A percentile compares a stretch with the other conserved stretches of the same genome.
phyloP scores from a whole-genome alignment of 805 yeast genomes.

The Ogataea minuta region DNA sequence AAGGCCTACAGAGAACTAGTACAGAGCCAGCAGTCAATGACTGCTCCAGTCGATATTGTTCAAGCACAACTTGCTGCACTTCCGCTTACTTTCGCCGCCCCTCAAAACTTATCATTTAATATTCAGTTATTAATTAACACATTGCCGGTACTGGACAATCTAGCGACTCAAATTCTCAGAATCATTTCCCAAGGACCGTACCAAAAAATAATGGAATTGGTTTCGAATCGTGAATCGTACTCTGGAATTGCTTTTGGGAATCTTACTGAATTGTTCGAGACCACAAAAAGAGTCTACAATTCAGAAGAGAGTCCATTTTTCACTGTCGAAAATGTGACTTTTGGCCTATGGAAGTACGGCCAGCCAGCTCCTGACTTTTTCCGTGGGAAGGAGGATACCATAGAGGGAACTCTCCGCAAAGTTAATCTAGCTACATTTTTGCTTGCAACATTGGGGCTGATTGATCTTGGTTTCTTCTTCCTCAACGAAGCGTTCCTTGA shows the following conservation, averaged over 20 bases:
- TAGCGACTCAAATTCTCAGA: constrained; percentile 76
- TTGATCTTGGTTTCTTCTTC: constrained; percentile 84
- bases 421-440: constrained; percentile 86
- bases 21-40: constrained; percentile 18
- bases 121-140: constrained; percentile 65
- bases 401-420: constrained; percentile 69
- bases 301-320: constrained; percentile 70
- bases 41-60: constrained; percentile 24
- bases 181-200: constrained; percentile 71
- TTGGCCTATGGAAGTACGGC: constrained; percentile 69
- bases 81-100: constrained; percentile 57
- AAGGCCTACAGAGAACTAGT: constrained; percentile 29
- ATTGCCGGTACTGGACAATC: constrained; percentile 74
- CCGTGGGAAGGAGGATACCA: constrained; percentile 58
- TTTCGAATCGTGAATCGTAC: constrained; percentile 62
- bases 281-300: constrained; percentile 66
- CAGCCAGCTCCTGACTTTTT: constrained; percentile 55
- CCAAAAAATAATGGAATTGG: constrained; percentile 69
- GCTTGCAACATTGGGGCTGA: constrained; percentile 80
- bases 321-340: constrained; percentile 65
- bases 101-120: constrained; percentile 55
- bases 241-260: constrained; percentile 65
- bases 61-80: constrained; percentile 58
- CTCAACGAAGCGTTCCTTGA: constrained; percentile 82
- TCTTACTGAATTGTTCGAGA: constrained; percentile 73